A percentile compares a stretch with the other conserved stretches of the same genome.
These are phyloP conservation scores for Pyricularia grisea DNA, from an alignment of 2,329 filamentous ascomycete species.

Conservation along the genomic window DNA sequence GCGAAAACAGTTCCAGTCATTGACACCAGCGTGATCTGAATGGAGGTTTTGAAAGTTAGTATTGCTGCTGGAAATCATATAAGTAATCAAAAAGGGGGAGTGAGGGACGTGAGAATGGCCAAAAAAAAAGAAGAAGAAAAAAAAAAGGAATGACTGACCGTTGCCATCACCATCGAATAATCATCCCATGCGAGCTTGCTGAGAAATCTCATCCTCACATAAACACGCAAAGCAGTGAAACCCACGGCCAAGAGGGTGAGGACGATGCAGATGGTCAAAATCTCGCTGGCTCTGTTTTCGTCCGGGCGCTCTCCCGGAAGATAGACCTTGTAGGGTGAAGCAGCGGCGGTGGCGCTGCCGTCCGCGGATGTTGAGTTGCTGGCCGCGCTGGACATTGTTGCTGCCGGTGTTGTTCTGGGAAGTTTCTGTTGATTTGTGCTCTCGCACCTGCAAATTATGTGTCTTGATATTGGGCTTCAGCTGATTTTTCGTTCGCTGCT, in stretches of 20 bases:
- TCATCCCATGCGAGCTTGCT: slow-evolving; percentile 30
- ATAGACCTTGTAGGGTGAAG: neutral
- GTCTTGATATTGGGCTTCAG: too few relatives aligned
- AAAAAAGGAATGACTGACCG: slow-evolving; percentile 24
- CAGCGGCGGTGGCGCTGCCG: neutral
- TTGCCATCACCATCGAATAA: slow-evolving; percentile 33
- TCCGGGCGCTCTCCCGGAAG: neutral
- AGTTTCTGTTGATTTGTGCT: too few relatives aligned
- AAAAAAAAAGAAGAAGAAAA: neutral
- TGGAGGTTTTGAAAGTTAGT: neutral
- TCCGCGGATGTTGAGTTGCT: neutral
- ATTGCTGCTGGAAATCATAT: neutral
- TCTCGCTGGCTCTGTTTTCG: neutral
- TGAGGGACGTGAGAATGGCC: too few relatives aligned
- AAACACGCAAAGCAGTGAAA: neutral
- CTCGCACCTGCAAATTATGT: too few relatives aligned
- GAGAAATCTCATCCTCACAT: neutral
- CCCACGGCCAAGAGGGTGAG: neutral
- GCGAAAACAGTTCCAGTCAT: slow-evolving; percentile 22
- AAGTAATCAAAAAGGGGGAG: too few relatives aligned
- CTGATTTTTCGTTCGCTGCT: too few relatives aligned
- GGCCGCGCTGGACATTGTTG: neutral
- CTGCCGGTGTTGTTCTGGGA: too few relatives aligned
- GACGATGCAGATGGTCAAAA: neutral
- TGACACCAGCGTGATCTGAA: slow-evolving; percentile 23